Percentiles rank a stretch among this genome's conserved stretches.
Evolutionary conservation across 371 early-diverging fungal genomes (phyloP).

Genomic region (Mucor velutinosus): DNA sequence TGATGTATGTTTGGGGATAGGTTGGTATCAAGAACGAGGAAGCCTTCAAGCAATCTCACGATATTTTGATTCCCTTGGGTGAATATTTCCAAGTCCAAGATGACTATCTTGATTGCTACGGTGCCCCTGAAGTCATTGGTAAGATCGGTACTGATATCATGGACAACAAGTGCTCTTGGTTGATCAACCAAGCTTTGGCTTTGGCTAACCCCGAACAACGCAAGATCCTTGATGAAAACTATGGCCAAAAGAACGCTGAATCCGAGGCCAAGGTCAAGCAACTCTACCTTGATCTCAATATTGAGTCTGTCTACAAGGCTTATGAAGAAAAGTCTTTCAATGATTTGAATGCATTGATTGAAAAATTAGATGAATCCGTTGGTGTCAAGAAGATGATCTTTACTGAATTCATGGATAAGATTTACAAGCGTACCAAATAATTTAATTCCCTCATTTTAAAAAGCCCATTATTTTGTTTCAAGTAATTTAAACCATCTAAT

Average conservation of each 20-base stretch:
- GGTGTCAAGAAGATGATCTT: slow-evolving; percentile 83
- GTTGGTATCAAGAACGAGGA: slow-evolving; percentile 75
- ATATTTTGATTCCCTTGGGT: slow-evolving; percentile 90
- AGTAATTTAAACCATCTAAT: background rate
- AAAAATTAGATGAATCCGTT: slow-evolving; percentile 67
- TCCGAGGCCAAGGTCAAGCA: slow-evolving; percentile 82
- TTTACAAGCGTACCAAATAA: slow-evolving; percentile 91
- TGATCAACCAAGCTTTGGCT: slow-evolving; percentile 89
- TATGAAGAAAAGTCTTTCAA: slow-evolving; percentile 87
- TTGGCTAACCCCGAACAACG: slow-evolving; percentile 81
- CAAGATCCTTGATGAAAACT: slow-evolving; percentile 85
- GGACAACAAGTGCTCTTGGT: slow-evolving; percentile 99
- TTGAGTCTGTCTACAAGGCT: slow-evolving; percentile 76
- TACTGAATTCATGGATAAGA: slow-evolving; percentile 88
- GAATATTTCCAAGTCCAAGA: slow-evolving; percentile 98
- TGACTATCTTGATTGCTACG: slow-evolving; percentile 95
- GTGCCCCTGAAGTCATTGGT: slow-evolving; percentile 89
- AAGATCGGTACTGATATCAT: slow-evolving; percentile 98
- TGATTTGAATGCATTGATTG: slow-evolving; percentile 73
- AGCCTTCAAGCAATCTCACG: slow-evolving; percentile 80
- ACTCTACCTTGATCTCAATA: slow-evolving; percentile 77
- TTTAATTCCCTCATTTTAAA: background rate
- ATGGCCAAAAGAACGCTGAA: slow-evolving; percentile 81
- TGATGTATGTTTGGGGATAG: slow-evolving; percentile 25
- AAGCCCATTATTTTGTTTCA: background rate